Conservation (phyloP, 148 eudicot species). For the Fagopyrum esculentum region DNA sequence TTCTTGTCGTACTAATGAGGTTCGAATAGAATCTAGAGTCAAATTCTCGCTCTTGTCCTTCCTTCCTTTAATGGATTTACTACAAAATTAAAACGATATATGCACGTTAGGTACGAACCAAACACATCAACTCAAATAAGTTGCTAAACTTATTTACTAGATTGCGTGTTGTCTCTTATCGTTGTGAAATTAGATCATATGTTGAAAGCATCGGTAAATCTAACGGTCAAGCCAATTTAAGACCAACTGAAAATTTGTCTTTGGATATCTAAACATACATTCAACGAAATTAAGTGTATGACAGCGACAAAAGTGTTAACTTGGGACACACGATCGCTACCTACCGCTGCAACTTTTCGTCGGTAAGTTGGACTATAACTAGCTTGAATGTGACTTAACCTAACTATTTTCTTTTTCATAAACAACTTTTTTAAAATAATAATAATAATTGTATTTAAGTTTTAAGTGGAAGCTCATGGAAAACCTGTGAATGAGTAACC, state of each 20-base stretch:
- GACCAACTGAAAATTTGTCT: background rate
- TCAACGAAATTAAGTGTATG: no score
- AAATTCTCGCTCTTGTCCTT: slow-evolving; percentile 67
- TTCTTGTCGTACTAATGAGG: slow-evolving; percentile 82
- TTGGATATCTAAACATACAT: no score
- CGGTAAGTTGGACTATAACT: no score
- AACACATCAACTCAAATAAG: background rate
- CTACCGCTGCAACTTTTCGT: no score
- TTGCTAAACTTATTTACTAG: no score
- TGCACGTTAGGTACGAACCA: background rate
- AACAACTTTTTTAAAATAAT: no score
- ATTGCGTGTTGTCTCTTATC: no score
- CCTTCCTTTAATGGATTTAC: slow-evolving; percentile 41
- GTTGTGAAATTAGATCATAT: background rate
- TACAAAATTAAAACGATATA: slow-evolving; percentile 13
- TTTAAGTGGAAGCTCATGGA: background rate
- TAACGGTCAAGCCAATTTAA: background rate
- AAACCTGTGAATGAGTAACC: background rate
- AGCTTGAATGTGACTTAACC: no score
- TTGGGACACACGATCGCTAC: no score
- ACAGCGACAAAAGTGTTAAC: no score
- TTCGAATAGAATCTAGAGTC: slow-evolving; percentile 75
- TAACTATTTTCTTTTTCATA: no score
- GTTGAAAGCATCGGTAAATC: background rate
- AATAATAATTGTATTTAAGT: background rate